phyloP scores from a whole-genome alignment of 1,139 yeast species.

The Magnusiomyces tetraspermus region DNA sequence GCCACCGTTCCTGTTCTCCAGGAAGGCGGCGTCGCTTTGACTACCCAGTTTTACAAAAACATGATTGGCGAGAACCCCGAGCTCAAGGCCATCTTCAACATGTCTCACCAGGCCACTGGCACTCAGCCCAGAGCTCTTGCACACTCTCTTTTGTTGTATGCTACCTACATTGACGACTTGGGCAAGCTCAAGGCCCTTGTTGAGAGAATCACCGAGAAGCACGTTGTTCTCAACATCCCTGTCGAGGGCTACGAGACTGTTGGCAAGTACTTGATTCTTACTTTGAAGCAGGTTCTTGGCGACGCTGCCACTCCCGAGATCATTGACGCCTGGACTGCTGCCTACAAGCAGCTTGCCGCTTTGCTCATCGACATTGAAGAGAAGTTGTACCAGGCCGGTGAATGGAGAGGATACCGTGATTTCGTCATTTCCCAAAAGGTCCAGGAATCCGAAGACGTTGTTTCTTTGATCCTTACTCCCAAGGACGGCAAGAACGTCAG shows the following conservation, averaged over 20 bases:
- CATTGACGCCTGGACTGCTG: constrained; percentile 55
- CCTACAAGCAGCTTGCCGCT: constrained; percentile 56
- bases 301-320: constrained; percentile 49
- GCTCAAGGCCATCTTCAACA: constrained; percentile 52
- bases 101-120: constrained; percentile 45
- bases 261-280: constrained; percentile 45
- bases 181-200: constrained; percentile 47
- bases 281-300: constrained; percentile 50
- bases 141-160: constrained; percentile 51
- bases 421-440: constrained; percentile 40
- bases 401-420: constrained; percentile 49
- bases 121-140: constrained; percentile 61
- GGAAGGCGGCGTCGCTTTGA: constrained; percentile 46
- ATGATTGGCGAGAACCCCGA: constrained; percentile 48
- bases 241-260: constrained; percentile 62
- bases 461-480: constrained; percentile 46
- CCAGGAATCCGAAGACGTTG: constrained; percentile 41
- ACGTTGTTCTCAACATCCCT: constrained; percentile 51
- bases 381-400: constrained; percentile 35
- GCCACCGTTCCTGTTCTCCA: constrained; percentile 54
- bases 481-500: constrained; percentile 35
- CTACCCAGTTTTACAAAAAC: constrained; percentile 44
- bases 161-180: constrained; percentile 53
- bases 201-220: constrained; percentile 53
- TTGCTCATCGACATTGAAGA: constrained; percentile 50